A percentile compares a stretch with the other conserved stretches of the same genome.
These are phyloP conservation scores for Hyphodiscus hymeniophilus DNA, from an alignment of 495 filamentous ascomycete genomes.

Conservation along the genomic window DNA sequence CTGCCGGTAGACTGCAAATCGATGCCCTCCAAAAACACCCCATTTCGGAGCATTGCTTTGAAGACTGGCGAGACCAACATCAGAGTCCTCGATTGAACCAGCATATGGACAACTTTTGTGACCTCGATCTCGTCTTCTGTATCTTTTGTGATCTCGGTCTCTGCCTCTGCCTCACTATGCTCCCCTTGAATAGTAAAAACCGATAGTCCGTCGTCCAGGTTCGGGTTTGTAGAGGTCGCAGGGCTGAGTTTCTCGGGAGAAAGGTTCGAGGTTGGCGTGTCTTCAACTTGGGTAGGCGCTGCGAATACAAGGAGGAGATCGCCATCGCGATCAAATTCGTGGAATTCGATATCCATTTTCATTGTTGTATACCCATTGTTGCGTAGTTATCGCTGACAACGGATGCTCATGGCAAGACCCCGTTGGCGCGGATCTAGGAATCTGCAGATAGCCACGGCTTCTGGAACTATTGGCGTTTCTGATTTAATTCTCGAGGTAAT, in stretches of 20 bases:
- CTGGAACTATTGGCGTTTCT: too few relatives aligned
- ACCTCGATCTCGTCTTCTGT: neutral
- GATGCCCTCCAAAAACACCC: constrained; percentile 12
- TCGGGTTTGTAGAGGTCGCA: too few relatives aligned
- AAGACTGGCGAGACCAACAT: constrained; percentile 40
- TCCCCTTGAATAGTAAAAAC: too few relatives aligned
- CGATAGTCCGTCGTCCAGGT: too few relatives aligned
- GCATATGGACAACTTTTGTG: constrained; percentile 13
- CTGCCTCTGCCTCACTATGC: too few relatives aligned
- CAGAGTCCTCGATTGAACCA: constrained; percentile 45
- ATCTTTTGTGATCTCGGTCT: neutral
- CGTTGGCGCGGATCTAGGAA: too few relatives aligned
- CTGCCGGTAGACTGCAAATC: constrained; percentile 1
- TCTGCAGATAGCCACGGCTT: too few relatives aligned
- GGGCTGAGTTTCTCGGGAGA: too few relatives aligned
- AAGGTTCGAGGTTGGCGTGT: neutral
- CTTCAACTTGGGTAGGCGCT: neutral
- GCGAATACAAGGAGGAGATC: constrained; percentile 1
- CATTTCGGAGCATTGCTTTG: constrained; percentile 8
- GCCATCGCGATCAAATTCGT: constrained; percentile 1
- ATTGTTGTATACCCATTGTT: too few relatives aligned
- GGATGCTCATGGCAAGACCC: too few relatives aligned
- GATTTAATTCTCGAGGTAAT: too few relatives aligned
- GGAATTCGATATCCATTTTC: neutral
- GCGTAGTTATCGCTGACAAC: too few relatives aligned